A percentile compares a stretch with the other conserved stretches of the same genome.
Evolutionary conservation across 1,284 basidiomycete genomes (phyloP).

Genomic region (Ustilago xerochloae): DNA sequence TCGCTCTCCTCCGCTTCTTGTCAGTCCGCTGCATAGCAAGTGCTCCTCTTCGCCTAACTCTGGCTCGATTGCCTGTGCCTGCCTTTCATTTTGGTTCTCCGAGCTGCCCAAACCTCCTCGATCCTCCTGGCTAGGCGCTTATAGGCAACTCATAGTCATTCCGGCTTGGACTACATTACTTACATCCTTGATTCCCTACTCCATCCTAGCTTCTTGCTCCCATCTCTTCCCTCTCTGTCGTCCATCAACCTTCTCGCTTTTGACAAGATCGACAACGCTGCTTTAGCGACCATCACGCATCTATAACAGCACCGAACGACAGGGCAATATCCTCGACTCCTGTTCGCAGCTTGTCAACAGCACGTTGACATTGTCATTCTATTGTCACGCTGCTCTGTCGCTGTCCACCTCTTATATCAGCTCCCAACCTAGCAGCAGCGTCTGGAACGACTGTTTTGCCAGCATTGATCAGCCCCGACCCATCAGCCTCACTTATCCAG

Average conservation of each 20-base stretch:
- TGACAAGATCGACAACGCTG: no score
- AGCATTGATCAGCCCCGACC: neutral
- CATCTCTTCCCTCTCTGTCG: neutral
- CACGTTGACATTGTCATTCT: neutral
- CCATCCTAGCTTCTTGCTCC: neutral
- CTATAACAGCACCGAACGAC: no score
- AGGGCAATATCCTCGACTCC: no score
- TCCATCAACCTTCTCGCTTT: neutral
- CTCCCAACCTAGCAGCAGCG: conserved; percentile 8
- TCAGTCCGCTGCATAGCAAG: conserved; percentile 8
- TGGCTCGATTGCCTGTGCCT: neutral
- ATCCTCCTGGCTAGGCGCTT: conserved; percentile 7
- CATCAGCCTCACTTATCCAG: neutral
- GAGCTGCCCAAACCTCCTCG: neutral
- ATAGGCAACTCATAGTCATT: neutral
- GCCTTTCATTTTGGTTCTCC: neutral
- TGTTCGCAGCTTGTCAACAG: neutral
- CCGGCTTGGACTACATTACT: no score
- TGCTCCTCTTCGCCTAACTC: neutral
- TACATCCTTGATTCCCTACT: conserved; percentile 3
- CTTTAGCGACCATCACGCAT: neutral
- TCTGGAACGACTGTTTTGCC: conserved; percentile 22
- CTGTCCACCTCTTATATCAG: neutral
- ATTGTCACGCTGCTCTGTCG: neutral
- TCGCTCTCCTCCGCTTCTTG: neutral